A percentile compares a stretch with the other conserved stretches of the same genome.
These are phyloP conservation scores for Geranomyces michiganensis DNA, from an alignment of 192 early-diverging fungal genomes.

Conservation along the genomic window DNA sequence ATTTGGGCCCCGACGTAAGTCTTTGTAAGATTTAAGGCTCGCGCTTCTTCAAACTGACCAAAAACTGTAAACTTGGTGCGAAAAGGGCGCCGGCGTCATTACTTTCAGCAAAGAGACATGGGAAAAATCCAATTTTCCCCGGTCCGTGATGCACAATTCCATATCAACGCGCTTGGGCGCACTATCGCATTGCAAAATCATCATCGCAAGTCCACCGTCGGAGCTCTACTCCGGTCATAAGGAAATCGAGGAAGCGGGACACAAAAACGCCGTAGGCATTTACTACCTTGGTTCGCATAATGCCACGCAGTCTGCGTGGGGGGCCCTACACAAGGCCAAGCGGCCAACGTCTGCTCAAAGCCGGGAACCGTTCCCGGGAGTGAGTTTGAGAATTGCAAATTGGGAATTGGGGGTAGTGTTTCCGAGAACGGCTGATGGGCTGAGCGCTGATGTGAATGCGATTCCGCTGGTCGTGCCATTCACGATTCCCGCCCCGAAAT, in stretches of 20 bases:
- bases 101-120: not conserved
- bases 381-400: not conserved
- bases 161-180: constrained; percentile 22
- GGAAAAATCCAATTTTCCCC: constrained; percentile 6
- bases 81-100: not conserved
- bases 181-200: constrained; percentile 36
- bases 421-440: not conserved
- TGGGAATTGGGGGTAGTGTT: constrained; percentile 19
- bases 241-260: not conserved
- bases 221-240: not conserved
- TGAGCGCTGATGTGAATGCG: not conserved
- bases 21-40: not conserved
- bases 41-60: not conserved
- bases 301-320: constrained; percentile 7
- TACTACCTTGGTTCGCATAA: constrained; percentile 15
- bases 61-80: constrained; percentile 27
- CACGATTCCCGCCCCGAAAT: not conserved
- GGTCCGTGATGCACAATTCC: constrained; percentile 21
- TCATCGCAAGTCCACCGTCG: not conserved
- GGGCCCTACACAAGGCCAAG: not conserved
- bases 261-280: constrained; percentile 5
- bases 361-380: not conserved
- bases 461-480: not conserved
- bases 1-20: constrained; percentile 24
- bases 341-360: not conserved